phyloP scores from a whole-genome alignment of 2,329 filamentous ascomycete genomes.

The Epichloe scottii region DNA sequence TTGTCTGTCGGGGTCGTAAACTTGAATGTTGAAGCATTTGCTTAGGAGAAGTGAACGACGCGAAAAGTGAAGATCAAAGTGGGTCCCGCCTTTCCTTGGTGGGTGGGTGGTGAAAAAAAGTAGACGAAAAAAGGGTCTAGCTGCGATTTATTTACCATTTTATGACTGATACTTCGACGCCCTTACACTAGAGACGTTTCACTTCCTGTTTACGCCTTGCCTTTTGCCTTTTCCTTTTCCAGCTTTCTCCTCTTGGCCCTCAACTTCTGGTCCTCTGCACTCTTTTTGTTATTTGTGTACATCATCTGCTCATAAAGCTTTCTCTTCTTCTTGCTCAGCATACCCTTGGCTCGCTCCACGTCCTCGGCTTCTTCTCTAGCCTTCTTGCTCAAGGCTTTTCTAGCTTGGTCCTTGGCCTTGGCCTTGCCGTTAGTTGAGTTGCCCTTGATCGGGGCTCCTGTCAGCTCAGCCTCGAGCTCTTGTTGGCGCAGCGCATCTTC shows the following conservation, averaged over 20 bases:
- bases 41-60: no score
- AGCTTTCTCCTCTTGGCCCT: slow-evolving; percentile 82
- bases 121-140: no score
- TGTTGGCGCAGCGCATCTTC: slow-evolving; percentile 65
- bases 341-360: slow-evolving; percentile 85
- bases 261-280: slow-evolving; percentile 76
- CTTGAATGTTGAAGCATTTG: no score
- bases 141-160: background rate
- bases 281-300: slow-evolving; percentile 88
- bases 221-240: slow-evolving; percentile 50
- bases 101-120: background rate
- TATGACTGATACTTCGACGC: background rate
- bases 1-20: no score
- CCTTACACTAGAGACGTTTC: no score
- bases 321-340: slow-evolving; percentile 96
- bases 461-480: slow-evolving; percentile 86
- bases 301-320: slow-evolving; percentile 97
- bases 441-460: slow-evolving; percentile 49
- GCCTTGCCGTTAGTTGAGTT: slow-evolving; percentile 35
- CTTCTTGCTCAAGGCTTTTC: slow-evolving; percentile 57
- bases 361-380: slow-evolving; percentile 72
- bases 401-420: slow-evolving; percentile 56
- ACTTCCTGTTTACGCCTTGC: slow-evolving; percentile 17
- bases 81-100: background rate
- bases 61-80: background rate